Evolutionary conservation across 1,284 basidiomycete genomes (phyloP).

Genomic region (Coriolopsis trogii): DNA sequence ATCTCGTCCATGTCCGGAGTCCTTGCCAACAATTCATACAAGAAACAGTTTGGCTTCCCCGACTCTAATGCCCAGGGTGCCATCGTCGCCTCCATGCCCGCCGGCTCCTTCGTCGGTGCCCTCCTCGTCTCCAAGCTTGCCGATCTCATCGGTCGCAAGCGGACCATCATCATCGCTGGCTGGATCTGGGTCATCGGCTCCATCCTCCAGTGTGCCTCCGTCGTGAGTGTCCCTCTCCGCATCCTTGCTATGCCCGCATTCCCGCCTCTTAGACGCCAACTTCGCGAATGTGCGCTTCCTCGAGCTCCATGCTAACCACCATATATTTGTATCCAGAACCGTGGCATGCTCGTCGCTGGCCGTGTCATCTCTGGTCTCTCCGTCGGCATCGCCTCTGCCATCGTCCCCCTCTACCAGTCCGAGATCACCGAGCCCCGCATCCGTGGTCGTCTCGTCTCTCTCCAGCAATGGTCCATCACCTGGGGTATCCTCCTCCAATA

Average conservation of each 20-base stretch:
- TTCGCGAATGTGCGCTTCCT: slow-evolving; percentile 5
- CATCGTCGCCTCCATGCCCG: too few relatives aligned
- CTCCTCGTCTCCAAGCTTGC: slow-evolving; percentile 64
- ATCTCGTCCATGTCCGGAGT: slow-evolving; percentile 86
- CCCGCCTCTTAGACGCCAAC: background rate
- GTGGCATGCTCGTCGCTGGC: slow-evolving; percentile 53
- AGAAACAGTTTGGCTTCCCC: slow-evolving; percentile 51
- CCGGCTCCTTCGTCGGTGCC: slow-evolving; percentile 3
- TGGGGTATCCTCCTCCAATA: slow-evolving; percentile 79
- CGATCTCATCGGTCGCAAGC: slow-evolving; percentile 68
- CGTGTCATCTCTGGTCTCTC: slow-evolving; percentile 46
- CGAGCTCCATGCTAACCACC: slow-evolving; percentile 8
- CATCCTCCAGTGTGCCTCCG: slow-evolving; percentile 65
- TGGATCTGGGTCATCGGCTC: slow-evolving; percentile 75
- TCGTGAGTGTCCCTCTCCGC: slow-evolving; percentile 40
- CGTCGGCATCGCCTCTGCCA: slow-evolving; percentile 42
- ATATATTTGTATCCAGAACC: slow-evolving; percentile 44
- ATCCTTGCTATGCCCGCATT: background rate
- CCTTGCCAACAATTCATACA: slow-evolving; percentile 62
- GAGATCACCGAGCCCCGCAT: slow-evolving; percentile 71
- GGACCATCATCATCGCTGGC: slow-evolving; percentile 63
- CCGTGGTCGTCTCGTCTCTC: slow-evolving; percentile 74
- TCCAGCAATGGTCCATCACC: slow-evolving; percentile 81
- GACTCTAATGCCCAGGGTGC: slow-evolving; percentile 63
- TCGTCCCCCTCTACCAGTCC: slow-evolving; percentile 57